Evolutionary conservation across 106 monocot species (phyloP), one percentile per base, ranked within the genome.

Genomic region (Agapanthus africanus): DNA sequence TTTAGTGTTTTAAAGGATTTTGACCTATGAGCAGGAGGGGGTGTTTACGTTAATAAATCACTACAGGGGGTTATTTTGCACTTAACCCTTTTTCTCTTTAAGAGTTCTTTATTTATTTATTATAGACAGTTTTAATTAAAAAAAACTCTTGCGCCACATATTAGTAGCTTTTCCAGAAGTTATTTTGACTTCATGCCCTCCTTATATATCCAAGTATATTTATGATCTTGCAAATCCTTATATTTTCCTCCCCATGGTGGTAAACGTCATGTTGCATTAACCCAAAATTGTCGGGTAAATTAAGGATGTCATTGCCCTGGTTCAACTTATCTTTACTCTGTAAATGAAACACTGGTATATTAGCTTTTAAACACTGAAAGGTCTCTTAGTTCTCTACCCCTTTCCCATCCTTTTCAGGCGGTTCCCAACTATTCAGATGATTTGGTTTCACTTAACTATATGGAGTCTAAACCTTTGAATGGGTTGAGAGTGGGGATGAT

Each of bases 401-500:
- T 68, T 62, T 28, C 9, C 47, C 26, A 59, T 21, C n/a, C n/a
- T 33, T 64, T 49, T 39, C 80, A 95, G 95, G 95, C 82, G 44
- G 88, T 91, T 56, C 79, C 80, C 11, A 76, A 88, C 66, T 95
- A 89, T 77, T 71, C 77, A 51, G 71, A 82, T 65, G 73, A 79
- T 60, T 73, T 97, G 70, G 73, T 80, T 2, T 65, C 80, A n/a
- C 37, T 80, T 19, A 75, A 87, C 67, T 26, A 33, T 32, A 10
- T 90, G 30, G 77, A 77, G 2, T 76, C 86, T 63, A 80, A 87
- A 75, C 97, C 97, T 69, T 70, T 97, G 27, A 82, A 86, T 51
- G 97, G 91, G 40, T 38, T 87, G 40, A 91, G 72, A 59, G 78
- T 92, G 60, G 97, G 95, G 16, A 11, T 97, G 41, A 97, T 97